Evolutionary conservation across 164 flowering plant species (phyloP), one percentile per base, ranked within the genome.

Genomic region (Dillenia suffruticosa): DNA sequence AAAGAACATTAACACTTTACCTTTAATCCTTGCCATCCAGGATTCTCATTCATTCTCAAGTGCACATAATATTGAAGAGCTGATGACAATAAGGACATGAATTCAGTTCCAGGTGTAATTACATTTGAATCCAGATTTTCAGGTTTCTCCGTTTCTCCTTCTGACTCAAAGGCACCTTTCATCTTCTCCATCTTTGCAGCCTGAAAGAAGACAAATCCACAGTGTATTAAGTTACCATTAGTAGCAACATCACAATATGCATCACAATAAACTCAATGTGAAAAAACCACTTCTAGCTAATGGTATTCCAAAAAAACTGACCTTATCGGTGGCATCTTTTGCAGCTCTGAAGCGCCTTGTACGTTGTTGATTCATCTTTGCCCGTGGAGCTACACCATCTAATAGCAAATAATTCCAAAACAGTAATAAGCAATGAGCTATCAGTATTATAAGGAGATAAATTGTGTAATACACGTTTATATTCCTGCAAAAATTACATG

Each of bases 21-120:
- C 89, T 84, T 81, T 44, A 82, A 68, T 9, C 61, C 65, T 12
- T 58, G 55, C 91, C 91, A 86, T 13, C 85, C 84, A 5, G 72
- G 75, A 68, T 82, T 81, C 1, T 7, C 12, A 57, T 74, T 78
- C 74, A 81, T 59, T 56, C 84, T 74, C 51, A 68, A 58, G 22
- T 65, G 77, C n/a, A 83, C 68, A 60, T 79, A 84, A 51, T 74
- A 74, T 11, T 56, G 70, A 44, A 84, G 81, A 63, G 81, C 82
- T 10, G 53, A 52, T n/a, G 90, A 78, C 62, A 83, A 59, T 17
- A 54, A 10, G 1, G 64, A 74, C 87, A 85, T 85, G 70, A 85
- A 85, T 54, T 79, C 81, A 10, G 90, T 83, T 57, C 90, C 87
- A 19, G 86, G 90, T 19, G 85, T 81, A 16, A 82, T 85, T 12